A percentile compares a stretch with the other conserved stretches of the same genome.
phyloP scores from a whole-genome alignment of 2,329 filamentous ascomycete species.

The Ilyonectria destructans region DNA sequence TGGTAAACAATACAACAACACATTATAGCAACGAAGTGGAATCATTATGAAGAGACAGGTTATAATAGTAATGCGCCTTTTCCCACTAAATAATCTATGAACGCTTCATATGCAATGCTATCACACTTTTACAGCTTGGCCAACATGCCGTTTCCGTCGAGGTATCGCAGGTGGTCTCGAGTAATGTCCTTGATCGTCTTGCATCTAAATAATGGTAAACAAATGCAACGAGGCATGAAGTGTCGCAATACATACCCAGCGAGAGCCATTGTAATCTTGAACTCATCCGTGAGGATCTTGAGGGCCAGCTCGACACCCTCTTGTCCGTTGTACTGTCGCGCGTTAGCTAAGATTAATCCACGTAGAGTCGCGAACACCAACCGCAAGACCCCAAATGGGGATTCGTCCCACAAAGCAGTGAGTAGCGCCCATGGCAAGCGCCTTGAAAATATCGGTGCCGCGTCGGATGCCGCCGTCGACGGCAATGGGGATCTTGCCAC shows the following conservation, averaged over 20 bases:
- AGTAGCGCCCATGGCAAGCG: conserved; percentile 50
- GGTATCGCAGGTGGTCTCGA: conserved; percentile 37
- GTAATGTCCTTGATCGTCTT: conserved; percentile 44
- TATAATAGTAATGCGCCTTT: background rate
- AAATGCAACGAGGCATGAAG: background rate
- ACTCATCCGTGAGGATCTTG: conserved; percentile 53
- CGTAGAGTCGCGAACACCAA: conserved; percentile 18
- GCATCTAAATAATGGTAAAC: conserved; percentile 30
- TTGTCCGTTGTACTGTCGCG: conserved; percentile 46
- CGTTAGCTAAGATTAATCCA: background rate
- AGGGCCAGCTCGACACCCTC: conserved; percentile 54
- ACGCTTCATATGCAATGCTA: conserved; percentile 15
- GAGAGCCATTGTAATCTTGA: conserved; percentile 48
- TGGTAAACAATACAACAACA: background rate
- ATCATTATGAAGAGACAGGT: background rate
- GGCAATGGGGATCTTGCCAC: conserved; percentile 72
- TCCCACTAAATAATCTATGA: background rate
- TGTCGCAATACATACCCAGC: conserved; percentile 32
- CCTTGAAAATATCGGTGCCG: conserved; percentile 53
- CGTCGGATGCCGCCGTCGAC: conserved; percentile 53
- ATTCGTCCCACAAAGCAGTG: conserved; percentile 47
- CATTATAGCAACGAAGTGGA: background rate
- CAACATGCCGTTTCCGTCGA: conserved; percentile 37
- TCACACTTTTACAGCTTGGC: conserved; percentile 27
- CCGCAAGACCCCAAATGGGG: conserved; percentile 57